A percentile compares a stretch with the other conserved stretches of the same genome.
These are phyloP conservation scores for Zygosaccharomyces gambellarensis DNA, from an alignment of 805 yeast species.

Conservation along the genomic window DNA sequence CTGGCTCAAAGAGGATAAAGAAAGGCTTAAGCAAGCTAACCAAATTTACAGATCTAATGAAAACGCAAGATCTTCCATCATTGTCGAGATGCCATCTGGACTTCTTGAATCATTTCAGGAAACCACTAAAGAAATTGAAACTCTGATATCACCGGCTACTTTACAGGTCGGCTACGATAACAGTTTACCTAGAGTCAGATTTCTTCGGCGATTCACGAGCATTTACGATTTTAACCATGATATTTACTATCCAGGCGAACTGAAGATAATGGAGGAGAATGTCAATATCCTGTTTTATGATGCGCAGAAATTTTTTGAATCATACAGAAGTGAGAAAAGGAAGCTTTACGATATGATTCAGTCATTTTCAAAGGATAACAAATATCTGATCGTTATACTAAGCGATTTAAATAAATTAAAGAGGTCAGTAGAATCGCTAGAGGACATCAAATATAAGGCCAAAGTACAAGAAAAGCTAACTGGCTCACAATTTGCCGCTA, in stretches of 20 bases:
- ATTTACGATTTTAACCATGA: conserved; percentile 46
- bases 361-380: conserved; percentile 21
- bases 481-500: conserved; percentile 9
- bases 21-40: conserved; percentile 35
- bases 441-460: conserved; percentile 43
- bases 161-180: conserved; percentile 23
- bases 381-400: conserved; percentile 41
- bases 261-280: conserved; percentile 41
- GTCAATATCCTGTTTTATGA: conserved; percentile 42
- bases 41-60: conserved; percentile 42
- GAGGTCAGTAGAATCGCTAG: conserved; percentile 40
- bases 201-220: conserved; percentile 48
- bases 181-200: conserved; percentile 43
- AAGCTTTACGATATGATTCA: conserved; percentile 24
- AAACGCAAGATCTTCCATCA: conserved; percentile 49
- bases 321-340: conserved; percentile 29
- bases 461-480: conserved; percentile 33
- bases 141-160: conserved; percentile 22
- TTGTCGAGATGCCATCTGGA: conserved; percentile 38
- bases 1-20: conserved; percentile 10
- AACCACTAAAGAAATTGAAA: conserved; percentile 18
- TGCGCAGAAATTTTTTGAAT: conserved; percentile 42
- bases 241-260: conserved; percentile 49
- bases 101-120: conserved; percentile 32
- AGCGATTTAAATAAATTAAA: conserved; percentile 47